phyloP scores from a whole-genome alignment of 2,329 filamentous ascomycete species.

The Fusarium mangiferae region DNA sequence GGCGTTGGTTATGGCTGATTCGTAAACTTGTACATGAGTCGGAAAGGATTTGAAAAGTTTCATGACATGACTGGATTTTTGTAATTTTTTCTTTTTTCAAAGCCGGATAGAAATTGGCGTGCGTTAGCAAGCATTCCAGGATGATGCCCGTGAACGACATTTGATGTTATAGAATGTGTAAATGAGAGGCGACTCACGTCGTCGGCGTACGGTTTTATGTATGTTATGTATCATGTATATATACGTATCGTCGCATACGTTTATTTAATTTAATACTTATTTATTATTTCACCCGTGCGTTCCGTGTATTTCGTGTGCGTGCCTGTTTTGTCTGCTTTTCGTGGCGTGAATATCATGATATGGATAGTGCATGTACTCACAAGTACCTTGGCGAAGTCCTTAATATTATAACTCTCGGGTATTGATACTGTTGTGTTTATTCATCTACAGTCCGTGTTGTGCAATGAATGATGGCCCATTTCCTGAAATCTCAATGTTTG shows the following conservation, averaged over 20 bases:
- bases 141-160: constrained; percentile 41
- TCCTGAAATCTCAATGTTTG: neutral
- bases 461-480: neutral
- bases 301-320: constrained; percentile 17
- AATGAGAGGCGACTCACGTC: constrained; percentile 41
- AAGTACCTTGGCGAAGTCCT: neutral
- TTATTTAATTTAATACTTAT: constrained; percentile 38
- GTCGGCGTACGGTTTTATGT: constrained; percentile 41
- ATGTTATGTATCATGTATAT: constrained; percentile 36
- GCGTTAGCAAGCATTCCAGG: constrained; percentile 44
- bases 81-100: constrained; percentile 38
- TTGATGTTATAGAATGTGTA: constrained; percentile 44
- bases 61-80: constrained; percentile 28
- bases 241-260: constrained; percentile 34
- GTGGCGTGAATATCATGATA: constrained; percentile 9
- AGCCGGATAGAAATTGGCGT: constrained; percentile 45
- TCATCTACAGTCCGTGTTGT: neutral
- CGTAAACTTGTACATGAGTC: constrained; percentile 31
- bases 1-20: constrained; percentile 81
- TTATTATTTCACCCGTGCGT: constrained; percentile 24
- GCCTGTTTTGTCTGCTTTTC: neutral
- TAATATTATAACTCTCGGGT: neutral
- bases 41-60: constrained; percentile 34
- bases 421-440: neutral
- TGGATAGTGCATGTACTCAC: neutral